Percentiles rank a stretch among this genome's conserved stretches.
These are phyloP conservation scores for Thamnidium elegans DNA, from an alignment of 192 early-diverging fungal genomes.

Conservation along the genomic window DNA sequence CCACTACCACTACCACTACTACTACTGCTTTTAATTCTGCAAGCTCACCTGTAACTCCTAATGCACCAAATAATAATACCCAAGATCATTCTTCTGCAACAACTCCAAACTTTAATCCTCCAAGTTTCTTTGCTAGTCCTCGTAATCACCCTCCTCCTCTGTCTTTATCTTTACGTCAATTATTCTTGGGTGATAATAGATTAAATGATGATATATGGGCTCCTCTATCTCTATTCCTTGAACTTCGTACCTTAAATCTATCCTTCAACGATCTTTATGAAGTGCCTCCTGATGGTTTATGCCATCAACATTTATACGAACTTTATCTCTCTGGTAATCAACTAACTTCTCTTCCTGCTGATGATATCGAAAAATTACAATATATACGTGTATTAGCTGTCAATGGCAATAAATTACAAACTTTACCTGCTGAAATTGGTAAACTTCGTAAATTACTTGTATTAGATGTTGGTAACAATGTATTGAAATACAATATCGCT, in stretches of 20 bases:
- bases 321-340: conserved; percentile 85
- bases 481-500: conserved; percentile 88
- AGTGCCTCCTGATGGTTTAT: conserved; percentile 72
- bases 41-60: neutral
- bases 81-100: conserved; percentile 16
- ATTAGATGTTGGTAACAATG: conserved; percentile 87
- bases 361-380: conserved; percentile 75
- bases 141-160: conserved; percentile 55
- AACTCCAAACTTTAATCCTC: conserved; percentile 47
- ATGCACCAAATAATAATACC: neutral
- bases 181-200: conserved; percentile 82
- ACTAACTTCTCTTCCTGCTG: conserved; percentile 77
- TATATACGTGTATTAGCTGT: conserved; percentile 73
- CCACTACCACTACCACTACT: neutral
- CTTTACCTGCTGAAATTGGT: conserved; percentile 87
- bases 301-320: conserved; percentile 68
- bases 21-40: neutral
- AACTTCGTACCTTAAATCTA: conserved; percentile 76
- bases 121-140: conserved; percentile 48
- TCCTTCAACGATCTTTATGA: conserved; percentile 83
- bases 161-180: conserved; percentile 49
- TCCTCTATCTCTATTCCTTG: conserved; percentile 67
- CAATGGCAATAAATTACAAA: conserved; percentile 88
- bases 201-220: conserved; percentile 79
- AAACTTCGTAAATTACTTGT: conserved; percentile 75